These are phyloP conservation scores for Neodidymelliopsis sp. DNA, from an alignment of 2,329 filamentous ascomycete genomes.

Conservation along the genomic window DNA sequence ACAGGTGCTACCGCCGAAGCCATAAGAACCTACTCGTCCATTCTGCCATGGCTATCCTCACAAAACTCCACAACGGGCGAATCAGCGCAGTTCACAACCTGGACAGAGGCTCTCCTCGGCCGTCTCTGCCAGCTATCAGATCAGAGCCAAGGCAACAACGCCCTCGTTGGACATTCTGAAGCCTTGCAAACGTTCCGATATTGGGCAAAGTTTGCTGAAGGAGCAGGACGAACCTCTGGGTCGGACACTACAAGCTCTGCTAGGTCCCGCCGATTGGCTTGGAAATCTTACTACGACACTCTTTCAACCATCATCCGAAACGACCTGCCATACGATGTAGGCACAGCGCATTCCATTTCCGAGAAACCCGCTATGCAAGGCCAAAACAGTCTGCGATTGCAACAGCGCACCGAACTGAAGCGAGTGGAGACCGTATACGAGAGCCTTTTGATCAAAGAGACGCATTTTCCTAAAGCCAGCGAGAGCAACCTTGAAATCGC, in stretches of 20 bases:
- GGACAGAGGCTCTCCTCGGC: constrained; percentile 80
- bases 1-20: constrained; percentile 62
- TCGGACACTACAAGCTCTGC: constrained; percentile 31
- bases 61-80: constrained; percentile 59
- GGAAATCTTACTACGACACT: constrained; percentile 84
- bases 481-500: constrained; percentile 82
- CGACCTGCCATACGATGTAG: constrained; percentile 65
- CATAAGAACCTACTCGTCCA: constrained; percentile 69
- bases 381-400: constrained; percentile 41
- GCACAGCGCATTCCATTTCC: constrained; percentile 44
- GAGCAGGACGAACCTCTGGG: constrained; percentile 25
- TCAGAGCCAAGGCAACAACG: constrained; percentile 56
- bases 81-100: constrained; percentile 70
- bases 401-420: constrained; percentile 77
- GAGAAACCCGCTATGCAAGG: constrained; percentile 33
- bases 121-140: constrained; percentile 76
- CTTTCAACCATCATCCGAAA: constrained; percentile 78
- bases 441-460: constrained; percentile 76
- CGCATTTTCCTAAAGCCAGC: constrained; percentile 83
- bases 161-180: constrained; percentile 37
- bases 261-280: constrained; percentile 68
- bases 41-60: constrained; percentile 69
- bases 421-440: constrained; percentile 83
- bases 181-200: constrained; percentile 61
- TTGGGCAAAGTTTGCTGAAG: constrained; percentile 74